phyloP scores from a whole-genome alignment of 257 asterid species.

The Osmanthus fragrans region DNA sequence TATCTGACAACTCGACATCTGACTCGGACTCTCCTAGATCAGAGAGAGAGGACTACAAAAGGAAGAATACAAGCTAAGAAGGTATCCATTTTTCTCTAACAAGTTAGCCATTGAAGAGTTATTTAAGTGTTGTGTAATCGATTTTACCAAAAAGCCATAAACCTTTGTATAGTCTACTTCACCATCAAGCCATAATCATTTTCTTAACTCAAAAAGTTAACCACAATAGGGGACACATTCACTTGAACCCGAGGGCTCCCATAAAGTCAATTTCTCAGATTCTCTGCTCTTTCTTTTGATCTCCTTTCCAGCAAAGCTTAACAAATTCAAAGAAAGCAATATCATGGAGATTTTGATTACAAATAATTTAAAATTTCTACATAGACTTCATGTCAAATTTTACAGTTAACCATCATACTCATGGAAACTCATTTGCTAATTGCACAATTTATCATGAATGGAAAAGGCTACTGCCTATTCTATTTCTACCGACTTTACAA shows the following conservation, averaged over 20 bases:
- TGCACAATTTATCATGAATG: constrained; percentile 29
- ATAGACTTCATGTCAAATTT: constrained; percentile 5
- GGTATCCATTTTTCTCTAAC: too few species aligned
- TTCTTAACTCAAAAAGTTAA: constrained; percentile 44
- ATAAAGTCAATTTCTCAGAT: constrained; percentile 38
- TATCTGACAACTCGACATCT: too few species aligned
- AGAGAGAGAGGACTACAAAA: too few species aligned
- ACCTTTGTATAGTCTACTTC: not conserved
- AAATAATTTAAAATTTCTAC: not conserved
- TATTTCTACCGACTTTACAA: constrained; percentile 39
- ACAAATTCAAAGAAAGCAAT: not conserved
- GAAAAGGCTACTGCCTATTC: constrained; percentile 33
- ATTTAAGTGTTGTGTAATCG: not conserved
- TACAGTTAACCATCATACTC: constrained; percentile 28
- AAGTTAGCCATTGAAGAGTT: too few species aligned
- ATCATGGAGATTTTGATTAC: not conserved
- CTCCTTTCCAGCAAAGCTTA: constrained; percentile 11
- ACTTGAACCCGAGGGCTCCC: constrained; percentile 13
- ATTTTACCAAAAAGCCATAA: not conserved
- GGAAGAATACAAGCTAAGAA: too few species aligned
- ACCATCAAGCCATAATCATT: constrained; percentile 24
- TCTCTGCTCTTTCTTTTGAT: constrained; percentile 38
- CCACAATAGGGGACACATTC: not conserved
- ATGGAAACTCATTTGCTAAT: constrained; percentile 21
- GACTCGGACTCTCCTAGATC: too few species aligned